Evolutionary conservation across 805 yeast genomes (phyloP).

Genomic region (Cyberlindnera amylophila): DNA sequence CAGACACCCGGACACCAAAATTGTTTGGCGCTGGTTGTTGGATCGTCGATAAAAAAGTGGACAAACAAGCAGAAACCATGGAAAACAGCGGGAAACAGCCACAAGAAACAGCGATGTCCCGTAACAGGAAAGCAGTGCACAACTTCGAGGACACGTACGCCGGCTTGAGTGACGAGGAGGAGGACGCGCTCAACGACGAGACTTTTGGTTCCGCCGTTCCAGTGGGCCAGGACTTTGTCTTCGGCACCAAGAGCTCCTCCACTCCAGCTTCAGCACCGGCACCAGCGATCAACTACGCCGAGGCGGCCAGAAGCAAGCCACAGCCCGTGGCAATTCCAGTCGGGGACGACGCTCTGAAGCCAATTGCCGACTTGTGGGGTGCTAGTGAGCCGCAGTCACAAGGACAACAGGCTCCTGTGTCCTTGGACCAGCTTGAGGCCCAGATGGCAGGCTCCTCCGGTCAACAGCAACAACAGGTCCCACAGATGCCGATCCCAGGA

Average conservation of each 20-base stretch:
- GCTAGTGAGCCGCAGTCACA: conserved; percentile 21
- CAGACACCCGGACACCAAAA: conserved; percentile 2
- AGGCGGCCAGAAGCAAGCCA: conserved; percentile 32
- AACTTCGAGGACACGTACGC: conserved; percentile 85
- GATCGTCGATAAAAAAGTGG: conserved; percentile 3
- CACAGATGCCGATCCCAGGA: conserved; percentile 6
- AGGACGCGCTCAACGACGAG: conserved; percentile 77
- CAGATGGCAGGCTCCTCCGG: conserved; percentile 30
- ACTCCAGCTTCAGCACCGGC: conserved; percentile 18
- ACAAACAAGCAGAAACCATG: background rate
- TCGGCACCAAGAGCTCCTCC: conserved; percentile 36
- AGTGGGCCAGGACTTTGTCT: conserved; percentile 62
- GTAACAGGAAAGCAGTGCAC: conserved; percentile 32
- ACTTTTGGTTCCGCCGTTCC: conserved; percentile 62
- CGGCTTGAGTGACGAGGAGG: conserved; percentile 67
- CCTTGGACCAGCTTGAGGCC: conserved; percentile 84
- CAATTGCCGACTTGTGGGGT: conserved; percentile 72
- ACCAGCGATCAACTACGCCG: conserved; percentile 39
- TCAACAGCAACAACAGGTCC: conserved; percentile 15
- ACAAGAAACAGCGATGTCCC: conserved; percentile 12
- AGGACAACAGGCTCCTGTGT: conserved; percentile 40
- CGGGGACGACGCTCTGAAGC: conserved; percentile 47
- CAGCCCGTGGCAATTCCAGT: conserved; percentile 12
- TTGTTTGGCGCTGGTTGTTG: background rate
- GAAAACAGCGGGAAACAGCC: background rate